Evolutionary conservation across 768 basidiomycete species (phyloP), one percentile per base, ranked within the genome.

Genomic region (Lyophyllum semitale): DNA sequence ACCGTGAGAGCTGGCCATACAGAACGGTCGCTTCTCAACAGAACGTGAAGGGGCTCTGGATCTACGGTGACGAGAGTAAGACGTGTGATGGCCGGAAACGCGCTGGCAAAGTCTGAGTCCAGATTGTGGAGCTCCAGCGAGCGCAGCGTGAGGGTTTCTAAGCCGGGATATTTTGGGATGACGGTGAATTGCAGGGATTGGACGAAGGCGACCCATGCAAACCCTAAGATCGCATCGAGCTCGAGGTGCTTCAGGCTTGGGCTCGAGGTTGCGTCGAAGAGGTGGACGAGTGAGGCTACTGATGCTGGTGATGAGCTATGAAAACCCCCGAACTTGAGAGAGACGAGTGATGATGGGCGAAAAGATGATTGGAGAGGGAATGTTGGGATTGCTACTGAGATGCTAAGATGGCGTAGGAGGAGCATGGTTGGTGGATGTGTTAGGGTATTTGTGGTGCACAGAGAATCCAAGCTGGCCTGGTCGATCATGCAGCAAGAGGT

Each of bases 401-500:
- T 27, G 35, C 32, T 35, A 29, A 56, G 55, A 7, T 26, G 26
- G 22, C 41, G 20, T 4, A 56, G 48, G 15, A 8, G 22, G 22
- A 45, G 30, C 48, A 56, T 56, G 8, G 29, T 27, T 20, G 55
- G 48, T 9, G 42, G 43, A 27, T 56, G 55, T 2, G 23, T 22
- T 8, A 25, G 29, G 8, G 29, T 6, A 9, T 43, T 45, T 12
- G 27, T 25, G 12, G 5, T 9, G 32, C 48, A 25, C 20, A 44
- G 35, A 20, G 29, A 43, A 18, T 56, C 55, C 23, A 51, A 12
- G 15, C 48, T 15, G 17, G 15, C 43, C 18, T 56, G 55, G 25
- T 56, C 46, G n/a, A 56, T 43, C 30, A 56, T 56, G 42, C 41
- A 56, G 32, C 43, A 40, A 9, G 55, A 35, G 8, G 23, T 55